These are phyloP conservation scores for Azolla pinnata DNA, from an alignment of 75 land plant genomes.

Conservation along the genomic window DNA sequence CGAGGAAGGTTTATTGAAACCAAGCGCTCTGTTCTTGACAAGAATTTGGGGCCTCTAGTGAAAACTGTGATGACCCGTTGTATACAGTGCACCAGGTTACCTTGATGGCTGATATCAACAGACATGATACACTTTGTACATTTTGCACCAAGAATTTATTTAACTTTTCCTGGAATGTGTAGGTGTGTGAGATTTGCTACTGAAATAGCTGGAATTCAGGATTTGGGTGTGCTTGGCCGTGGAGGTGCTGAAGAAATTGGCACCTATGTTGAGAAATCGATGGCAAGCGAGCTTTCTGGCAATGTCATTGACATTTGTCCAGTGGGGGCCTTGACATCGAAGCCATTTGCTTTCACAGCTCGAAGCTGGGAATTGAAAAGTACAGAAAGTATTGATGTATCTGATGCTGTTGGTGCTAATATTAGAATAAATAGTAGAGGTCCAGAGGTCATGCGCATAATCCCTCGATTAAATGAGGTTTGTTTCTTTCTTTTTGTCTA, in stretches of 20 bases:
- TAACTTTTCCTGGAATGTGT: conserved; percentile 4
- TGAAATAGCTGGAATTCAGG: conserved; percentile 92
- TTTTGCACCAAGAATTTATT: too few species aligned
- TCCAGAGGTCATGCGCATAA: conserved; percentile 96
- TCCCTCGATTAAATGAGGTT: conserved; percentile 96
- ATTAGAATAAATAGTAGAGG: conserved; percentile 95
- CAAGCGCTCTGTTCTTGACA: conserved; percentile 90
- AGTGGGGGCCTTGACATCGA: conserved; percentile 94
- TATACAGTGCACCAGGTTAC: conserved; percentile 93
- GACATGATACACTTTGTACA: too few species aligned
- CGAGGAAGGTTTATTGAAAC: conserved; percentile 88
- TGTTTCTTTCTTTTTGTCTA: conserved; percentile 6
- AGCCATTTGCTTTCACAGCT: conserved; percentile 96
- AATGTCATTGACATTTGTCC: conserved; percentile 98
- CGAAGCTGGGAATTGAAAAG: conserved; percentile 95
- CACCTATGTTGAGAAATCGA: conserved; percentile 89
- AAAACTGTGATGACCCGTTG: conserved; percentile 99
- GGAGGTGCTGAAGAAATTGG: conserved; percentile 99
- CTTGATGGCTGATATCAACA: too few species aligned
- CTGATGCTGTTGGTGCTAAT: conserved; percentile 93
- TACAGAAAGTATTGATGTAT: conserved; percentile 87
- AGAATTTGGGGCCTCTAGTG: conserved; percentile 92
- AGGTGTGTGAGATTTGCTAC: conserved; percentile 99
- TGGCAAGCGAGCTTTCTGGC: conserved; percentile 98
- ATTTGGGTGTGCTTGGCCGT: conserved; percentile 96